Conservation (phyloP, 805 yeast genomes). For the Kockiozyma suomiensis region DNA sequence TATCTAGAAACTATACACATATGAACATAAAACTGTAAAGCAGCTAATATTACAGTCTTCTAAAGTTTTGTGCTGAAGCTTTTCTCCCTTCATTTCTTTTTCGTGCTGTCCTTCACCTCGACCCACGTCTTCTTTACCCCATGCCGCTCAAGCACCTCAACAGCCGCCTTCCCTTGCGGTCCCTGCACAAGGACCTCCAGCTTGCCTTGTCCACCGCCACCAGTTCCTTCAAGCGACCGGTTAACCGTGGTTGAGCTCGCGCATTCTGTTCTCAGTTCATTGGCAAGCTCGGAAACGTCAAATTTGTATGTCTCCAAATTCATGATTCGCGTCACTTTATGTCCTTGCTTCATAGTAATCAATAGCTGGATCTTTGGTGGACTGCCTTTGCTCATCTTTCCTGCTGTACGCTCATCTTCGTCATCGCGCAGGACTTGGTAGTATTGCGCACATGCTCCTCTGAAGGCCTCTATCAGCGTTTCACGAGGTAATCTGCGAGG, state of each 20-base stretch:
- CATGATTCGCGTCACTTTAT: constrained; percentile 75
- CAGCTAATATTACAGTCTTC: too few species aligned
- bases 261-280: constrained; percentile 72
- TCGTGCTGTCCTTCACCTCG: constrained; percentile 52
- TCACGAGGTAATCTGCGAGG: constrained; percentile 42
- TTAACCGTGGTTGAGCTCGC: constrained; percentile 81
- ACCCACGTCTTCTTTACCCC: constrained; percentile 73
- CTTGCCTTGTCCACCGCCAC: constrained; percentile 53
- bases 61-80: too few species aligned
- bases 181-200: constrained; percentile 88
- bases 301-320: constrained; percentile 71
- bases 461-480: constrained; percentile 46
- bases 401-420: constrained; percentile 29
- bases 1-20: too few species aligned
- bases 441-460: constrained; percentile 50
- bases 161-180: constrained; percentile 68
- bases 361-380: constrained; percentile 67
- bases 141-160: constrained; percentile 58
- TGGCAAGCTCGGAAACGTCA: constrained; percentile 65
- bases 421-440: constrained; percentile 54
- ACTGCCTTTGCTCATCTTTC: constrained; percentile 59
- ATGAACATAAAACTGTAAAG: too few species aligned
- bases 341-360: constrained; percentile 77
- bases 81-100: constrained; percentile 7
- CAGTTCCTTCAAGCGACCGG: constrained; percentile 36